These are phyloP conservation scores for Vigna mungo DNA, from an alignment of 306 rosid genomes.

Conservation along the genomic window DNA sequence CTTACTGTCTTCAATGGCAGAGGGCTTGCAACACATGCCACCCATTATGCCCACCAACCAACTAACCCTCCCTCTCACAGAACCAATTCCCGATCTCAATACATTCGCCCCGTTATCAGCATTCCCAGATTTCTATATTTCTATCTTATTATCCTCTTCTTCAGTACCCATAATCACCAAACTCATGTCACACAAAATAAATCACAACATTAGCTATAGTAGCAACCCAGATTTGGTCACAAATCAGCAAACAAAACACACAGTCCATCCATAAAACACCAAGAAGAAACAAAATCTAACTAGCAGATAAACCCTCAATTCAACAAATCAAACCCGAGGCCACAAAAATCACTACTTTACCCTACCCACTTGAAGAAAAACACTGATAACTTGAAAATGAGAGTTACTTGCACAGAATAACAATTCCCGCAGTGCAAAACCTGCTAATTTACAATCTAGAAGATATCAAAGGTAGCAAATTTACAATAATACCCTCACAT, in stretches of 20 bases:
- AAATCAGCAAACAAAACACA: slow-evolving; percentile 45
- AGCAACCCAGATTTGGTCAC: slow-evolving; percentile 41
- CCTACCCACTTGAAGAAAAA: slow-evolving; percentile 41
- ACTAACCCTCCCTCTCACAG: slow-evolving; percentile 54
- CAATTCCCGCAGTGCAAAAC: slow-evolving; percentile 35
- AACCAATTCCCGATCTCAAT: slow-evolving; percentile 57
- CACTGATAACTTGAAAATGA: slow-evolving; percentile 45
- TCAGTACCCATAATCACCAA: slow-evolving; percentile 42
- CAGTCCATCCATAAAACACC: slow-evolving; percentile 44
- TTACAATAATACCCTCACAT: slow-evolving; percentile 41
- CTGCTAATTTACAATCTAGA: slow-evolving; percentile 30
- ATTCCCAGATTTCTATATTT: slow-evolving; percentile 39
- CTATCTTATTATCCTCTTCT: slow-evolving; percentile 47
- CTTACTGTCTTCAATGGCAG: slow-evolving; percentile 94
- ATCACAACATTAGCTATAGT: slow-evolving; percentile 29
- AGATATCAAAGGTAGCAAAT: slow-evolving; percentile 15
- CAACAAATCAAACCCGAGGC: slow-evolving; percentile 52
- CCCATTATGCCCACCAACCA: slow-evolving; percentile 68
- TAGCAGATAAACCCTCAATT: slow-evolving; percentile 27
- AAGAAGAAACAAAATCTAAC: slow-evolving; percentile 16
- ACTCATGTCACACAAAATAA: slow-evolving; percentile 34
- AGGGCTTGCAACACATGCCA: slow-evolving; percentile 87
- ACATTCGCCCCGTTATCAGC: slow-evolving; percentile 53
- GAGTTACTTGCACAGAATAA: slow-evolving; percentile 42
- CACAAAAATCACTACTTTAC: slow-evolving; percentile 52